Evolutionary conservation across 192 early-diverging fungal genomes (phyloP), one percentile per base, ranked within the genome.

Genomic region (Paraglomus occultum): DNA sequence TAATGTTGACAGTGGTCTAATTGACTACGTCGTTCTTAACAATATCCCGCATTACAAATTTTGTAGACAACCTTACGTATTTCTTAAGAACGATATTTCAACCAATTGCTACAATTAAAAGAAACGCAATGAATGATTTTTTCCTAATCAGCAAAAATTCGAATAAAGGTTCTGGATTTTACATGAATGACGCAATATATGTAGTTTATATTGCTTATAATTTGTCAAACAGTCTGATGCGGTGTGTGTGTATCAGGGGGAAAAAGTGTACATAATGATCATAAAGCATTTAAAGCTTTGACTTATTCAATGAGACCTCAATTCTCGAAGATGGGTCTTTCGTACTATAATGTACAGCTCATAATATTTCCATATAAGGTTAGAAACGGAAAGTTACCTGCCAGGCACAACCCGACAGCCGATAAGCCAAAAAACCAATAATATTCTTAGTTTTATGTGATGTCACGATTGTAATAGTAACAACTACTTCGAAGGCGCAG

Each of bases 201-300:
- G 42, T 61, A 61, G n/a, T 45, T 62, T 42, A 62, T 45, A 45
- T 62, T 62, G 59, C 42, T 44, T 31, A 61, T 61, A 61, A 61
- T 60, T 60, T 60, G 42, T 15, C 45, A 60, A 61, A 8, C 7
- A 8, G 51, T 5, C n/a, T 53, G 23, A 20, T 5, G 15, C 5
- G 51, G 5, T 5, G 51, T 53, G 51, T 54, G 17, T 54, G 52
- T 62, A 62, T 47, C 8, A n/a, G n/a, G n/a, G 31, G 5, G 11
- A 45, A 62, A 62, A 62, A 62, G 59, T 45, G 59, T 62, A 62
- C 22, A 11, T 62, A 62, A 62, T 62, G 17, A 62, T 45, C 59
- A 46, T 45, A 62, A 45, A 62, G 59, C 44, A 62, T 45, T 62
- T 62, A 62, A 62, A 62, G 59, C 40, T 62, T 62, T 47, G 15